These are phyloP conservation scores for Dunaliella primolecta DNA, from an alignment of 139 green algal genomes.

Conservation along the genomic window DNA sequence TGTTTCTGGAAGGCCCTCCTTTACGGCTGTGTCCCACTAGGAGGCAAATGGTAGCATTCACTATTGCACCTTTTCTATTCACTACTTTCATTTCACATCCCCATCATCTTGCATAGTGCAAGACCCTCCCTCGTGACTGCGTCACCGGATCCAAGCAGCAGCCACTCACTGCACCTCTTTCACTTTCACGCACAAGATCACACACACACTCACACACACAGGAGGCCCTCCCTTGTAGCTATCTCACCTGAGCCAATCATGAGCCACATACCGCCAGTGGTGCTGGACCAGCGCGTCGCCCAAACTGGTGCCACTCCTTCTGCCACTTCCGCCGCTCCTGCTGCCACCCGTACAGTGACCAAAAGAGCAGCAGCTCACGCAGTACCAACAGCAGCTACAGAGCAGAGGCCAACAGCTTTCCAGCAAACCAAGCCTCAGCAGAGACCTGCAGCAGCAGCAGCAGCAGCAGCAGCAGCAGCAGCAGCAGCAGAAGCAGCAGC, in stretches of 20 bases:
- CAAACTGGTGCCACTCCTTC: neutral
- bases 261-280: neutral
- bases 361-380: neutral
- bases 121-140: neutral
- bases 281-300: no score
- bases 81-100: no score
- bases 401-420: neutral
- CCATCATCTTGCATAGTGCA: no score
- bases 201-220: neutral
- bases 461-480: no score
- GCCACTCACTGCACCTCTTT: neutral
- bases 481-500: no score
- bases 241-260: neutral
- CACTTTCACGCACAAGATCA: neutral
- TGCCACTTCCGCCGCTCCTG: neutral
- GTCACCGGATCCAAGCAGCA: neutral
- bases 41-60: no score
- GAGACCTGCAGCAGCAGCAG: neutral
- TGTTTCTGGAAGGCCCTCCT: no score
- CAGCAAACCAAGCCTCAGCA: neutral
- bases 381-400: neutral
- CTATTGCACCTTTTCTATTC: no score
- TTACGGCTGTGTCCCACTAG: no score
- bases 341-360: neutral
- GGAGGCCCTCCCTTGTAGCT: neutral